Evolutionary conservation across 345 rosid species (phyloP).

Genomic region (Alliaria petiolata): DNA sequence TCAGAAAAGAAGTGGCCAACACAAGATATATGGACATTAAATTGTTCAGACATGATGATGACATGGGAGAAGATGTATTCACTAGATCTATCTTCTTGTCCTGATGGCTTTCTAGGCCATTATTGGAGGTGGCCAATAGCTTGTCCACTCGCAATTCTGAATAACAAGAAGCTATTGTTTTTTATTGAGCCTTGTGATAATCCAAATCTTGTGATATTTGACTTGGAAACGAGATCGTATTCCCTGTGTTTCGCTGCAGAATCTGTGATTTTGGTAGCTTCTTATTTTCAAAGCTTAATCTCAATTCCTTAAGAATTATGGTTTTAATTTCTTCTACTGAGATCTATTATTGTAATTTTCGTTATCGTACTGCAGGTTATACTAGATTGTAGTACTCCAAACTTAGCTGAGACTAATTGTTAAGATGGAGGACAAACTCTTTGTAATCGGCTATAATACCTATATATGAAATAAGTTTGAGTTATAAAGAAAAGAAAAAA

Average conservation of each 20-base stretch:
- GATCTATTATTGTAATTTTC: background rate
- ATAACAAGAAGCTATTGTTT: background rate
- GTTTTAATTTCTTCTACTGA: background rate
- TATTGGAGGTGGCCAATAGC: background rate
- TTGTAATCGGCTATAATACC: too few relatives aligned
- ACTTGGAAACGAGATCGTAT: background rate
- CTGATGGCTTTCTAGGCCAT: background rate
- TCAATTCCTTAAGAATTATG: background rate
- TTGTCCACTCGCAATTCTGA: background rate
- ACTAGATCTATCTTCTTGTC: conserved; percentile 3
- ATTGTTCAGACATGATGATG: background rate
- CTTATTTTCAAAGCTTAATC: background rate
- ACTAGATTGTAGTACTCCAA: background rate
- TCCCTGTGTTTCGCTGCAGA: background rate
- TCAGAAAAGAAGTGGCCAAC: background rate
- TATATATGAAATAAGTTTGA: too few relatives aligned
- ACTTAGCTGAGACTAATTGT: background rate
- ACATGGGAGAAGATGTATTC: conserved; percentile 1
- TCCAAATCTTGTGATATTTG: background rate
- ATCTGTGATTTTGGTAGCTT: background rate
- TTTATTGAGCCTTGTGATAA: background rate
- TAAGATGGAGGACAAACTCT: background rate
- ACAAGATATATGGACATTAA: background rate
- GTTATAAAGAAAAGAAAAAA: too few relatives aligned
- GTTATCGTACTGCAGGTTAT: background rate